Evolutionary conservation across 179 eudicot genomes (phyloP).

Genomic region (Beta corolliflora): DNA sequence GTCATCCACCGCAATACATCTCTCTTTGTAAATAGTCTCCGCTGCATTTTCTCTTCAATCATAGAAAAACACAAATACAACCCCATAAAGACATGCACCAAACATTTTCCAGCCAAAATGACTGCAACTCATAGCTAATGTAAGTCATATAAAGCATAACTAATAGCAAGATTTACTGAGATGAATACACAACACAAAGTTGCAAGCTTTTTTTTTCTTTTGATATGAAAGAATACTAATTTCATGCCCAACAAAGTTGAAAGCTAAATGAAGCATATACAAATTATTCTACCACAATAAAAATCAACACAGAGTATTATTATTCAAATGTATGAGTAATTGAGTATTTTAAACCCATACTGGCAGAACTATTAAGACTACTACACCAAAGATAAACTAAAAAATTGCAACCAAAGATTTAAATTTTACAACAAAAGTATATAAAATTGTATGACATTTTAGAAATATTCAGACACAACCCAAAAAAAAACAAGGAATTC

Average conservation of each 20-base stretch:
- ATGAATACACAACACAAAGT: neutral
- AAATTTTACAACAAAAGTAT: no score
- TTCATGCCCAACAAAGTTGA: no score
- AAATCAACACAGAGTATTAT: neutral
- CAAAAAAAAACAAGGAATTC: no score
- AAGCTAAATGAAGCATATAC: neutral
- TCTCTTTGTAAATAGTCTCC: constrained; percentile 87
- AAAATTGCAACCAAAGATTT: no score
- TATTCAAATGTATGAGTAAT: no score
- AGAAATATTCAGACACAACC: no score
- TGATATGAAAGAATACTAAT: no score
- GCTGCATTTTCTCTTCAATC: constrained; percentile 78
- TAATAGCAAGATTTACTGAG: neutral
- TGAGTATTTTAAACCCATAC: no score
- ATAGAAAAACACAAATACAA: constrained; percentile 31
- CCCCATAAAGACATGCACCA: constrained; percentile 20
- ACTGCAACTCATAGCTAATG: neutral
- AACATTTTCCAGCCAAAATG: neutral
- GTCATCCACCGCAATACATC: constrained; percentile 82
- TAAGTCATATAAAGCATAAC: neutral
- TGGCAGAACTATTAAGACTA: no score
- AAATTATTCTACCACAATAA: neutral
- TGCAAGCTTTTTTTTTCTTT: no score
- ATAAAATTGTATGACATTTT: no score
- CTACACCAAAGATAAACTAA: no score